Evolutionary conservation across 2,329 filamentous ascomycete genomes (phyloP).

Genomic region (Raffaelea arxii): DNA sequence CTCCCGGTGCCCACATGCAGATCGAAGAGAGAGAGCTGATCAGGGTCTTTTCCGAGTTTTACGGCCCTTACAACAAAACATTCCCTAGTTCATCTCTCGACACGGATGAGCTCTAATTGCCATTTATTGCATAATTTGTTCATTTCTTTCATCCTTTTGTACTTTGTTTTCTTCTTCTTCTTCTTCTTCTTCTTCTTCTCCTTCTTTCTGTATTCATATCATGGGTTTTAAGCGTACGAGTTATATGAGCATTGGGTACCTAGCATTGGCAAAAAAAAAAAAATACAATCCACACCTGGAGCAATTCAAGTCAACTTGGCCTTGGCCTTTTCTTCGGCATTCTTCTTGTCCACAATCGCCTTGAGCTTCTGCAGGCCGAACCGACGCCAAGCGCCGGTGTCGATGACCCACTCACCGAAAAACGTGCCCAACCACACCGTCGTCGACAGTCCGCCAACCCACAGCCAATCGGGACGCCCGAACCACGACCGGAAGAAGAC

Average conservation of each 20-base stretch:
- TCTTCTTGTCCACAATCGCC: constrained; percentile 16
- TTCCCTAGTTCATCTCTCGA: too few species aligned
- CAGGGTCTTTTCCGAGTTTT: constrained; percentile 57
- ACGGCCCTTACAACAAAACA: constrained; percentile 40
- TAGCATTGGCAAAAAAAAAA: too few species aligned
- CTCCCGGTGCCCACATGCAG: constrained; percentile 76
- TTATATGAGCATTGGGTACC: too few species aligned
- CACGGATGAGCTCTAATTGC: too few species aligned
- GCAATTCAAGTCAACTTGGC: too few species aligned
- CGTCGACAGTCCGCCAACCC: constrained; percentile 24
- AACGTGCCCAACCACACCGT: constrained; percentile 19
- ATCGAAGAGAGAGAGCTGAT: constrained; percentile 57
- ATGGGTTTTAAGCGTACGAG: too few species aligned
- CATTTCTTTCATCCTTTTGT: too few species aligned
- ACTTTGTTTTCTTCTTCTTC: too few species aligned
- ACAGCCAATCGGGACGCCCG: constrained; percentile 33
- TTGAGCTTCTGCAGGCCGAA: constrained; percentile 25
- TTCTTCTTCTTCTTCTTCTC: too few species aligned
- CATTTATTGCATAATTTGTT: too few species aligned
- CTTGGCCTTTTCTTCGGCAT: neutral
- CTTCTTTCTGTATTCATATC: too few species aligned
- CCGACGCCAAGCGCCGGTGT: constrained; percentile 21
- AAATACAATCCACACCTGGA: too few species aligned
- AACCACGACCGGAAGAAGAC: constrained; percentile 23
- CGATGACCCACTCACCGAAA: constrained; percentile 28